Percentiles rank a stretch among this genome's conserved stretches.
These are phyloP conservation scores for Lojkania enalia DNA, from an alignment of 2,329 filamentous ascomycete genomes.

Conservation along the genomic window DNA sequence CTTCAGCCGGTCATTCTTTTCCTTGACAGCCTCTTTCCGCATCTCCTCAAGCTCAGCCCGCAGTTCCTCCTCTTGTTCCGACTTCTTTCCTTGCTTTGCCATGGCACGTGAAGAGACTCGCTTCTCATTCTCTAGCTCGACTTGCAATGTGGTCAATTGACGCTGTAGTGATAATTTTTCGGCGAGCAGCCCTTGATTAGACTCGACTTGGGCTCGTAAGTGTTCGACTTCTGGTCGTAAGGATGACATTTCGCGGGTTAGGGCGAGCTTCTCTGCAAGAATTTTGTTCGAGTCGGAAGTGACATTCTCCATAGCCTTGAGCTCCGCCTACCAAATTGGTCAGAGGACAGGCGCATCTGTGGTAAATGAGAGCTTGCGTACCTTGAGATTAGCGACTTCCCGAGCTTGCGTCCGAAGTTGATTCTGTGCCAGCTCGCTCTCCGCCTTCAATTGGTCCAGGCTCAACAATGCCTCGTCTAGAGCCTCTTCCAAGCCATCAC, in stretches of 20 bases:
- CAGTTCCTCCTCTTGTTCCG: conserved; percentile 53
- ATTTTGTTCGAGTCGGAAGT: conserved; percentile 72
- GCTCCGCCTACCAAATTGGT: conserved; percentile 61
- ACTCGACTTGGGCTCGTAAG: conserved; percentile 59
- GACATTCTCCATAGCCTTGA: conserved; percentile 68
- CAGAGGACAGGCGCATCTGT: conserved; percentile 44
- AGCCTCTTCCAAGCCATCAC: conserved; percentile 58
- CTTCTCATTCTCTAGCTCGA: conserved; percentile 82
- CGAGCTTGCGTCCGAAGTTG: conserved; percentile 57
- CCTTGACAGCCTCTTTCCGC: conserved; percentile 51
- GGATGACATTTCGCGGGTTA: conserved; percentile 62
- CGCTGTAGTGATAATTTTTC: conserved; percentile 82
- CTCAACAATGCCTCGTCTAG: conserved; percentile 53
- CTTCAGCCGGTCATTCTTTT: conserved; percentile 51
- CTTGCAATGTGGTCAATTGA: conserved; percentile 74
- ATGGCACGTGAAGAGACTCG: conserved; percentile 64
- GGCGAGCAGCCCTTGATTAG: conserved; percentile 69
- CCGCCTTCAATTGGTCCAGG: conserved; percentile 53
- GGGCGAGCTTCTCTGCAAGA: conserved; percentile 65
- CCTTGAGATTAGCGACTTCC: conserved; percentile 61
- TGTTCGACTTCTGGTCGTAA: conserved; percentile 66
- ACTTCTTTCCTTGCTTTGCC: conserved; percentile 54
- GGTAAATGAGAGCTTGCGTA: conserved; percentile 50
- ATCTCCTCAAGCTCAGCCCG: conserved; percentile 49
- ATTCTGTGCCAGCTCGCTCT: conserved; percentile 51